These are phyloP conservation scores for Lactifluus volemus DNA, from an alignment of 768 basidiomycete species.

Conservation along the genomic window DNA sequence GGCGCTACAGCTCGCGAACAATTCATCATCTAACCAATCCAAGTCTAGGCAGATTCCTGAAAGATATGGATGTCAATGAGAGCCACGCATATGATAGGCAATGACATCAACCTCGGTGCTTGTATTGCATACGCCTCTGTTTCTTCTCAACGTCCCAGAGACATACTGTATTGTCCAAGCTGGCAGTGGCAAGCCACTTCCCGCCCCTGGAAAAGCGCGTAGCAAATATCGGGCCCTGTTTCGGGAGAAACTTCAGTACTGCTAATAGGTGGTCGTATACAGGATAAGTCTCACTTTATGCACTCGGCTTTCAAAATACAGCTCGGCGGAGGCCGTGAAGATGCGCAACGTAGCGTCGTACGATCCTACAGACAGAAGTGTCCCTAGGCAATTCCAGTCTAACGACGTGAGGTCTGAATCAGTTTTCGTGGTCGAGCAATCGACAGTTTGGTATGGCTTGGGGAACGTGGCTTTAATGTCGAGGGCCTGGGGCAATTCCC, in stretches of 20 bases:
- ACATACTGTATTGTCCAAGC: constrained; percentile 68
- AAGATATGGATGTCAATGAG: not conserved
- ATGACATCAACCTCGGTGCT: constrained; percentile 48
- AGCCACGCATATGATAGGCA: not conserved
- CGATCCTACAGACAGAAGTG: constrained; percentile 66
- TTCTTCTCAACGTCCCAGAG: constrained; percentile 69
- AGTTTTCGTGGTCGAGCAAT: constrained; percentile 39
- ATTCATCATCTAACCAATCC: constrained; percentile 66
- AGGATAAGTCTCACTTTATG: constrained; percentile 47
- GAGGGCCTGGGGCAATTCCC: constrained; percentile 47
- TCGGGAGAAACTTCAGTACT: not conserved
- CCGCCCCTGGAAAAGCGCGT: constrained; percentile 68
- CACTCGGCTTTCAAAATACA: constrained; percentile 52
- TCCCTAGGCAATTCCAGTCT: constrained; percentile 70
- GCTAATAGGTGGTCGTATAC: not conserved
- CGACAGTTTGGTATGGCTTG: constrained; percentile 36
- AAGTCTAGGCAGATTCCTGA: constrained; percentile 73
- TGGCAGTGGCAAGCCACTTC: constrained; percentile 64
- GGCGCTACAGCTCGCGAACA: constrained; percentile 67
- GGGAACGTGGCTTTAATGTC: constrained; percentile 16
- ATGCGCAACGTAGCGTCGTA: constrained; percentile 68
- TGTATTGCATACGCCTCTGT: constrained; percentile 52
- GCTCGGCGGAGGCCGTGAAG: constrained; percentile 48
- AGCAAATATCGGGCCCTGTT: constrained; percentile 73
- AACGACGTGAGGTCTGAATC: constrained; percentile 64